phyloP scores from a whole-genome alignment of 176 grass and related monocot genomes.

The Alloteropsis semialata region DNA sequence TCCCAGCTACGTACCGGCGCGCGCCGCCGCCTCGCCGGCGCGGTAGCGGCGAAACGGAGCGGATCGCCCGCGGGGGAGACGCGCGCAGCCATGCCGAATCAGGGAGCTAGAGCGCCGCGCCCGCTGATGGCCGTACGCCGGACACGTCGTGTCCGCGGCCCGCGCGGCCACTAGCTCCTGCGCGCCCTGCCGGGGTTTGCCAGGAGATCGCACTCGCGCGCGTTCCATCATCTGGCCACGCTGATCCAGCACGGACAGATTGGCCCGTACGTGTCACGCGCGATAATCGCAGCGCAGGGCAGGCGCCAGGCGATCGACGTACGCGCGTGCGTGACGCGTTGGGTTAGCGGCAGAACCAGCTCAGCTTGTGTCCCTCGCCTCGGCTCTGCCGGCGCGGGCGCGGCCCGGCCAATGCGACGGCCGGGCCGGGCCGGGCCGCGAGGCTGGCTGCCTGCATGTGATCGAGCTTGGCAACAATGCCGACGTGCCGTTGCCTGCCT shows the following conservation, averaged over 20 bases:
- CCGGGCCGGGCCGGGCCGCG: background rate
- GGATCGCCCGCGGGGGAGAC: too few relatives aligned
- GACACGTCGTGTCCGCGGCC: background rate
- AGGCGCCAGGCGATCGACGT: too few relatives aligned
- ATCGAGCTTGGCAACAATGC: background rate
- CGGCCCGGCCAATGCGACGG: background rate
- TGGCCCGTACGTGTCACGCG: too few relatives aligned
- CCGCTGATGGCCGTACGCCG: background rate
- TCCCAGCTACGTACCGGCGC: background rate
- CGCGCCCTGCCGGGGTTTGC: background rate
- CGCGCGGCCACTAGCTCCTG: background rate
- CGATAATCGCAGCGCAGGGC: background rate
- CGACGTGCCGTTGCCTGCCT: background rate
- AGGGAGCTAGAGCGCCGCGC: background rate
- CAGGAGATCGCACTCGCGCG: constrained; percentile 32
- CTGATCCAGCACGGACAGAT: background rate
- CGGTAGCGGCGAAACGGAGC: background rate
- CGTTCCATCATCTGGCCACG: background rate
- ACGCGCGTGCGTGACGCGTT: background rate
- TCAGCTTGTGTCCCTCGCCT: background rate
- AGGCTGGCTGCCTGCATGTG: background rate
- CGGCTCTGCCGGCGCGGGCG: background rate
- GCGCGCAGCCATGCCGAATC: background rate
- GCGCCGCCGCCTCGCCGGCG: background rate
- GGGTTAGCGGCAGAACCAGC: background rate